Evolutionary conservation across 2,329 filamentous ascomycete genomes (phyloP).

Genomic region (Colletotrichum coccodes): DNA sequence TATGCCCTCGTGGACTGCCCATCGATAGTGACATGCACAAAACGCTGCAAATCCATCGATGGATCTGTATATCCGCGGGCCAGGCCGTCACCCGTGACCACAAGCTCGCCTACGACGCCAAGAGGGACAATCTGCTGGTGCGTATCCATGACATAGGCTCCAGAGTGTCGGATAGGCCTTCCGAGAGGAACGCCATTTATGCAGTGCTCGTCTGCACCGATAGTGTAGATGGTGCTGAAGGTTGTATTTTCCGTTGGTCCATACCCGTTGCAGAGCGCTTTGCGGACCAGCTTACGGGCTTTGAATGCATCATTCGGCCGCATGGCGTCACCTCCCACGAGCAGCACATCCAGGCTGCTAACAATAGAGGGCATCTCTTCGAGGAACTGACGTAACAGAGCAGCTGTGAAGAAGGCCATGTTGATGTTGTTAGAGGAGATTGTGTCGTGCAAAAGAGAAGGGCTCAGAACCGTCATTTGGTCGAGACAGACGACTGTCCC

Average conservation of each 20-base stretch:
- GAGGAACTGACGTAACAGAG: constrained; percentile 24
- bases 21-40: constrained; percentile 27
- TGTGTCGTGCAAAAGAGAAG: constrained; percentile 19
- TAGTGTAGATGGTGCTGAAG: background rate
- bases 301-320: constrained; percentile 4
- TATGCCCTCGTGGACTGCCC: constrained; percentile 33
- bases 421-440: constrained; percentile 45
- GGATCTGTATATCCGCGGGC: constrained; percentile 37
- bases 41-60: constrained; percentile 22
- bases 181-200: constrained; percentile 36
- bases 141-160: constrained; percentile 38
- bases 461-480: constrained; percentile 25
- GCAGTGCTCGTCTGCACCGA: background rate
- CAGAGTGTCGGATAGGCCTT: constrained; percentile 33
- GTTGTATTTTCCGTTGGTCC: constrained; percentile 35
- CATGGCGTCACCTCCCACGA: constrained; percentile 44
- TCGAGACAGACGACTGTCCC: constrained; percentile 36
- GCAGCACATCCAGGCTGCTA: constrained; percentile 46
- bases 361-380: constrained; percentile 47
- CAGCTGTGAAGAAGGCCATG: constrained; percentile 40
- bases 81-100: constrained; percentile 40
- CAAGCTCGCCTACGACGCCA: constrained; percentile 41
- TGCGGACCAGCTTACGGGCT: background rate
- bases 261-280: constrained; percentile 17
- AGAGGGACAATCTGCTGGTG: constrained; percentile 36